Conservation (phyloP, 805 yeast genomes). For the Clavispora asparagi region DNA sequence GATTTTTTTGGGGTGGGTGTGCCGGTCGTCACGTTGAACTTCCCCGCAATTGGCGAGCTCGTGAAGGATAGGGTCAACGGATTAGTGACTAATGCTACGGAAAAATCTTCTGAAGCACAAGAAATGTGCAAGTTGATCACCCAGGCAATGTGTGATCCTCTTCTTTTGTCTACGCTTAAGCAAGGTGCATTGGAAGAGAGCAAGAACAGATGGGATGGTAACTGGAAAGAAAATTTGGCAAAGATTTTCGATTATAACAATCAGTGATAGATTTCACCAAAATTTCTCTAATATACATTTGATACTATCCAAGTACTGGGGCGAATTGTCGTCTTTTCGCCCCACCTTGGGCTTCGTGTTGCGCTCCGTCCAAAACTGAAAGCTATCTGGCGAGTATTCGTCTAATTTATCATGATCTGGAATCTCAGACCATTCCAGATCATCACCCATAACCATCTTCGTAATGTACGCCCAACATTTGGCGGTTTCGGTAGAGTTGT, state of each 20-base stretch:
- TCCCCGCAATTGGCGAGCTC: slow-evolving; percentile 74
- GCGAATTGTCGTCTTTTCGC: slow-evolving; percentile 28
- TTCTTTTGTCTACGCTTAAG: slow-evolving; percentile 39
- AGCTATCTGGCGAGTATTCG: slow-evolving; percentile 39
- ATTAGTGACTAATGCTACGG: slow-evolving; percentile 30
- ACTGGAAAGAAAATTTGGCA: slow-evolving; percentile 56
- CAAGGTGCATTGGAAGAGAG: slow-evolving; percentile 75
- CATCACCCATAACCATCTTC: slow-evolving; percentile 14
- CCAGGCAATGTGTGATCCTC: slow-evolving; percentile 23
- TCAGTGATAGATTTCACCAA: background rate
- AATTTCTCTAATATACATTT: background rate
- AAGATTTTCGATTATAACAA: slow-evolving; percentile 17
- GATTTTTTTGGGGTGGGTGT: slow-evolving; percentile 96
- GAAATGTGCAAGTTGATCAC: slow-evolving; percentile 23
- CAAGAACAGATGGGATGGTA: slow-evolving; percentile 61
- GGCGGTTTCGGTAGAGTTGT: slow-evolving; percentile 56
- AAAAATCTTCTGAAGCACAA: slow-evolving; percentile 10
- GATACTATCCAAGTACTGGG: slow-evolving; percentile 22
- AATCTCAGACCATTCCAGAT: slow-evolving; percentile 37
- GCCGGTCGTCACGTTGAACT: slow-evolving; percentile 78
- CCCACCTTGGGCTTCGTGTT: slow-evolving; percentile 17
- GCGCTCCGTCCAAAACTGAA: slow-evolving; percentile 43
- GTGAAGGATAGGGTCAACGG: slow-evolving; percentile 73
- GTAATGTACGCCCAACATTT: slow-evolving; percentile 54
- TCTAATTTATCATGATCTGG: slow-evolving; percentile 49